These are phyloP conservation scores for Hypoxylon sp. DNA, from an alignment of 2,329 filamentous ascomycete species.

Conservation along the genomic window DNA sequence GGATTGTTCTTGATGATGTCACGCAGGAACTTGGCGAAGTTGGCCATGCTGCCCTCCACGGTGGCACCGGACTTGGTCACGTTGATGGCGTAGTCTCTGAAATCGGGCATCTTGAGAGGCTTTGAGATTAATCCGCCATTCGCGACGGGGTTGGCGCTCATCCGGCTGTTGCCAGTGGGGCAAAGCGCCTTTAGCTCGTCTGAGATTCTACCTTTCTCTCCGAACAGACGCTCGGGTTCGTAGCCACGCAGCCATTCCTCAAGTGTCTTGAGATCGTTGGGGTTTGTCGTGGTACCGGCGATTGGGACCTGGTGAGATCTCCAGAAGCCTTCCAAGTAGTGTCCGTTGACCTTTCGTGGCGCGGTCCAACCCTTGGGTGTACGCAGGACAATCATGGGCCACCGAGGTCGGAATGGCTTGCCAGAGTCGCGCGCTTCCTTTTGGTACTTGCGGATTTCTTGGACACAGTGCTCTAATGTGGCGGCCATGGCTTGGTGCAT, in stretches of 20 bases:
- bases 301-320: conserved; percentile 81
- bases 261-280: conserved; percentile 70
- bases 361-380: conserved; percentile 84
- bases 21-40: conserved; percentile 72
- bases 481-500: conserved; percentile 87
- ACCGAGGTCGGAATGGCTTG: conserved; percentile 73
- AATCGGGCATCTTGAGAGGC: conserved; percentile 74
- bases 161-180: conserved; percentile 71
- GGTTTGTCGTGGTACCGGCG: conserved; percentile 71
- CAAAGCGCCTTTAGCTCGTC: conserved; percentile 70
- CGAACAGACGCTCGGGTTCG: conserved; percentile 76
- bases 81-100: conserved; percentile 70
- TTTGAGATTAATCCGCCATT: conserved; percentile 75
- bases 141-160: conserved; percentile 79
- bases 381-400: conserved; percentile 82
- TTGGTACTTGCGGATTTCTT: conserved; percentile 73
- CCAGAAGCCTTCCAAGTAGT: conserved; percentile 81
- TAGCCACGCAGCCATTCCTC: conserved; percentile 83
- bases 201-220: conserved; percentile 68
- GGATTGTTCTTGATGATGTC: conserved; percentile 73
- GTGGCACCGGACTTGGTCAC: conserved; percentile 68
- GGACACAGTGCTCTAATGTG: conserved; percentile 76
- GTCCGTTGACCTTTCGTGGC: conserved; percentile 74
- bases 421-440: conserved; percentile 75
- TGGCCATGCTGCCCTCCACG: conserved; percentile 71